Base-by-base conservation (phyloP, 202 grass and related monocot species). In the Elaeis oleifera region DNA sequence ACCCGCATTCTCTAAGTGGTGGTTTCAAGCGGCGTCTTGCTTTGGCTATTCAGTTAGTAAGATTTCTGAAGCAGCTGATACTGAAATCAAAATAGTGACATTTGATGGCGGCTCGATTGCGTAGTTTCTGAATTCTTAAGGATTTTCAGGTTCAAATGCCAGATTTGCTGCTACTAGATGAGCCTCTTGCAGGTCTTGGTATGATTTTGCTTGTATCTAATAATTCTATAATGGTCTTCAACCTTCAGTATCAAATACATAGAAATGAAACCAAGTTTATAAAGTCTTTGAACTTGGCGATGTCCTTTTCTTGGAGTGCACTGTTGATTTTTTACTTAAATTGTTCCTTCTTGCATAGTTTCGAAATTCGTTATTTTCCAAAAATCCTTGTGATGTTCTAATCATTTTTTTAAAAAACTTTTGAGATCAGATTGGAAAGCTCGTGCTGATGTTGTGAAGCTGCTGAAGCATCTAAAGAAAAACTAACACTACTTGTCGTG, bases 21-120 rank as follows among this genome's bases (percentile, higher is more conserved):
- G 88, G 94, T 25, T 92, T 81, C 74, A 97, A 97, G 59, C 77
- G 80, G 11, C 77, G 84, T 20, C 88, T 97, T 80, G 88, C 92
- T 60, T 73, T 92, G 26, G 88, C 88, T 64, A 83, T 92, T 82
- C 85, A 97, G 49, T 74, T 92, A 74, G 85, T 92, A 84, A 49
- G 79, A 4, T 13, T 13, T 44, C 1, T 44, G 36, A 44, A 44
- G 36, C 2, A 2, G 36, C 36, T 13, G 36, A 44, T 44, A 44
- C 36, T 44, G 9, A 44, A 44, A 44, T 44, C 9, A 44, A 44
- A 44, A 44, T 44, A 44, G 36, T 44, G 36, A 9, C 36, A 44
- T 44, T 44, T 24, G 9, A 65, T 64, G 51, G n/a, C 16, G 49
- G 19, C 44, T 54, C 17, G 21, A 32, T 9, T 18, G 1, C 2